These are phyloP conservation scores for Pulveroboletus sp. DNA, from an alignment of 768 basidiomycete species.

Conservation along the genomic window DNA sequence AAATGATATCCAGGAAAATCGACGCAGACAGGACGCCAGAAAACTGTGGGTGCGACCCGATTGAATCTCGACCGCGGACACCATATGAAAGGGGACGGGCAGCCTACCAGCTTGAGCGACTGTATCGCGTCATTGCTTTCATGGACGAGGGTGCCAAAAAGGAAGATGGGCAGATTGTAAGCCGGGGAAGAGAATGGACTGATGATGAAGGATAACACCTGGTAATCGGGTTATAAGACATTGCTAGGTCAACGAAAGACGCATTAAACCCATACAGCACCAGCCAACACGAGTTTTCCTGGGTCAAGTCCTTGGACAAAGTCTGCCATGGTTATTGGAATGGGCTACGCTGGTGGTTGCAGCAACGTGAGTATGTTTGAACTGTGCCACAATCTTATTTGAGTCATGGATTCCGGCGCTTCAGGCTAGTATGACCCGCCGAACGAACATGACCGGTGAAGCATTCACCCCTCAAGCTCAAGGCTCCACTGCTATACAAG, in stretches of 20 bases:
- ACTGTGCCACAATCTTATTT: background rate
- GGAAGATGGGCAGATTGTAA: slow-evolving; percentile 82
- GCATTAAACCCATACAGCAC: slow-evolving; percentile 45
- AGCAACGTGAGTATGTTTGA: slow-evolving; percentile 5
- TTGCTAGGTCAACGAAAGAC: background rate
- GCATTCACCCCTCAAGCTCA: no score
- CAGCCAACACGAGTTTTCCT: slow-evolving; percentile 60
- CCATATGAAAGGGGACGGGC: background rate
- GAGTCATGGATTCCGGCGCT: no score
- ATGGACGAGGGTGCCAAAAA: slow-evolving; percentile 74
- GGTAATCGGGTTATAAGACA: background rate
- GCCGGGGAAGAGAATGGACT: slow-evolving; percentile 55
- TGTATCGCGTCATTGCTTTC: slow-evolving; percentile 64
- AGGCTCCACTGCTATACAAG: no score
- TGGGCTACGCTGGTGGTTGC: background rate
- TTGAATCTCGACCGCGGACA: background rate
- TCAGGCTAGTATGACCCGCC: no score
- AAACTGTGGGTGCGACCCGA: slow-evolving; percentile 45
- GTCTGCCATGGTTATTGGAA: slow-evolving; percentile 45
- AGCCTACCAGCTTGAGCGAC: slow-evolving; percentile 59
- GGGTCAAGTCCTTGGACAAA: slow-evolving; percentile 72
- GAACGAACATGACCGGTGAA: no score
- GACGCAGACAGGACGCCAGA: slow-evolving; percentile 61
- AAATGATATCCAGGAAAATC: slow-evolving; percentile 65
- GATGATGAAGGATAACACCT: slow-evolving; percentile 63